Conservation (phyloP, 306 rosid genomes). For the Quercus berberidifolia region DNA sequence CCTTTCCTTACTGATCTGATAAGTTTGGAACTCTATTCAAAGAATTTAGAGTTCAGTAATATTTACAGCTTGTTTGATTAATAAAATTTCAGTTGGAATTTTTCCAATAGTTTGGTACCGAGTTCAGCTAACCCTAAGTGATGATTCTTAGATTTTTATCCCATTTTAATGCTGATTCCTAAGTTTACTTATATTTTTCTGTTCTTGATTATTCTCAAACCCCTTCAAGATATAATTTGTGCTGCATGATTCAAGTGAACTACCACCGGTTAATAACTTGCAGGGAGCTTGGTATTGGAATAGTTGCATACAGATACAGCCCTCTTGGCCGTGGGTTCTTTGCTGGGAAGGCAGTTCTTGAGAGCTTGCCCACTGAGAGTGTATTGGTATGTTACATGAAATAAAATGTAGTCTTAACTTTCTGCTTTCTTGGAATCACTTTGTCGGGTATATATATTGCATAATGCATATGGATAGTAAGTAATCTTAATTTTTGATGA, state of each 20-base stretch:
- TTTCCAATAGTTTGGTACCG: no score
- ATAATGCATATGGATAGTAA: background rate
- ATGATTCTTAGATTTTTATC: no score
- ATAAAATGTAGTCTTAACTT: background rate
- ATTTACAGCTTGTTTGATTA: no score
- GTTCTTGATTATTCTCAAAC: background rate
- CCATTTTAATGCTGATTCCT: no score
- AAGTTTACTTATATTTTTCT: background rate
- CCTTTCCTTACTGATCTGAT: no score
- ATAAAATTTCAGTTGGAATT: no score
- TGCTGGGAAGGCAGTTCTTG: constrained; percentile 62
- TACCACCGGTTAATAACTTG: background rate
- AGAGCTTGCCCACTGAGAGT: constrained; percentile 51
- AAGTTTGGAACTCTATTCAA: no score
- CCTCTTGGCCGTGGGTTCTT: constrained; percentile 77
- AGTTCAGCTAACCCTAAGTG: no score
- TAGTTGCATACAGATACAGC: constrained; percentile 60
- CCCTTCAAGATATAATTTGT: constrained; percentile 3
- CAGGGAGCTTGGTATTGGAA: no score
- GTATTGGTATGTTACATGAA: constrained; percentile 37
- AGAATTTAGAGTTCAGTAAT: no score
- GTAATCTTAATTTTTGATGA: no score
- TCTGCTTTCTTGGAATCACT: constrained; percentile 1
- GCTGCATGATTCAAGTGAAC: constrained; percentile 27
- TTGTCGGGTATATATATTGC: background rate